Conservation (phyloP, 208 protist genomes). For the Trypanosoma grayi region DNA sequence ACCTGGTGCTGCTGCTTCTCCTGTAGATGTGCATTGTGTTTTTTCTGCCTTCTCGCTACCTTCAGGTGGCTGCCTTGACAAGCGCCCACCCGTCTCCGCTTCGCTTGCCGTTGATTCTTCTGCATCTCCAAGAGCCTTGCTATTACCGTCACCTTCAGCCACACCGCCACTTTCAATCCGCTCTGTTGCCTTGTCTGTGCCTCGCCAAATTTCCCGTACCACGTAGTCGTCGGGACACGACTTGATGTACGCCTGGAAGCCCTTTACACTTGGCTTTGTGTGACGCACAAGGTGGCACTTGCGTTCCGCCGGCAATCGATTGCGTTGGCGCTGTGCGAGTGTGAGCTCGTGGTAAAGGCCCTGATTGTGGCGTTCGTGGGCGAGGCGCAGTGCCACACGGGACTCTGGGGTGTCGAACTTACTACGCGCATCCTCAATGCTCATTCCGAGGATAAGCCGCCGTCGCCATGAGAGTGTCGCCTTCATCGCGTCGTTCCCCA, state of each 20-base stretch:
- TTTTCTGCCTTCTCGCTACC: no score
- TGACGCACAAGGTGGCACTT: constrained; percentile 79
- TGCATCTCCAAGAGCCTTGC: no score
- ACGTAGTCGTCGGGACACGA: constrained; percentile 65
- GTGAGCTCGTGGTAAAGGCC: constrained; percentile 82
- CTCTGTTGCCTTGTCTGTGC: neutral
- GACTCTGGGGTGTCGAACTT: constrained; percentile 82
- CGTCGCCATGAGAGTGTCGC: constrained; percentile 19
- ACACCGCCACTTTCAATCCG: neutral
- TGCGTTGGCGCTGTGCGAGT: constrained; percentile 63
- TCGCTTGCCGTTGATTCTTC: no score
- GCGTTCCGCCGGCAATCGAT: constrained; percentile 56
- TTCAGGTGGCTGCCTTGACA: no score
- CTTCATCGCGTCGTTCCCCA: no score
- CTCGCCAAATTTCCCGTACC: constrained; percentile 68
- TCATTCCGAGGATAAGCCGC: constrained; percentile 82
- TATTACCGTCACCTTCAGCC: no score
- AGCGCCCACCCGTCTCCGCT: no score
- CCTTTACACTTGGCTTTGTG: constrained; percentile 68
- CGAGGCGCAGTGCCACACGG: constrained; percentile 57
- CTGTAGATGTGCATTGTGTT: no score
- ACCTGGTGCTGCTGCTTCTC: no score
- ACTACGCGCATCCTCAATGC: constrained; percentile 84
- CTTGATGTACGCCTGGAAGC: constrained; percentile 85
- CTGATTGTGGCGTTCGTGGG: constrained; percentile 80